Conservation (phyloP, 2,329 filamentous ascomycete species). For the Aspergillus puulaauensis region DNA sequence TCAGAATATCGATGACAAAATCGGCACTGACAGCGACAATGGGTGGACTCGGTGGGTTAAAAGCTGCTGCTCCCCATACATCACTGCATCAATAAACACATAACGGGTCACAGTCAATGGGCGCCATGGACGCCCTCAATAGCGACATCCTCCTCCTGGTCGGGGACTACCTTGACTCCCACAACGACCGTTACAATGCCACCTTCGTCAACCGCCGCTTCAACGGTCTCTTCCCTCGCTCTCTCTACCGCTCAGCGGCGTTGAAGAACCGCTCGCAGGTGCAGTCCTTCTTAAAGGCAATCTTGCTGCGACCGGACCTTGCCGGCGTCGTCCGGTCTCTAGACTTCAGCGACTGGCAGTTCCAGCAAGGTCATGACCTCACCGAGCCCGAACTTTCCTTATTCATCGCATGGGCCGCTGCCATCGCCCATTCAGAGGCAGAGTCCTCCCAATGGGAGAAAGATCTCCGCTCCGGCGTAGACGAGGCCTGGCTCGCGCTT, state of each 20-base stretch:
- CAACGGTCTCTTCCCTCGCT: conserved; percentile 26
- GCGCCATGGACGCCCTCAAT: conserved; percentile 15
- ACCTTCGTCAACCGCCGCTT: conserved; percentile 27
- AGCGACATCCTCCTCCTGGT: conserved; percentile 32
- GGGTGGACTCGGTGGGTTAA: too few species aligned
- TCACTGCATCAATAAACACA: too few species aligned
- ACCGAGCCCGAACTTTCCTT: conserved; percentile 12
- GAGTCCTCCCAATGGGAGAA: conserved; percentile 24
- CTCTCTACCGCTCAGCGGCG: conserved; percentile 21
- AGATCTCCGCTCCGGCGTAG: conserved; percentile 20
- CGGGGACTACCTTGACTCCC: conserved; percentile 27
- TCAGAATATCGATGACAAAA: background rate
- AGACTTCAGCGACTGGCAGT: conserved; percentile 24
- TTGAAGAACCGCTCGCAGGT: conserved; percentile 20
- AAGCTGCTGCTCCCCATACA: too few species aligned
- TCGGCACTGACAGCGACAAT: too few species aligned
- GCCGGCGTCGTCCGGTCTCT: conserved; percentile 23
- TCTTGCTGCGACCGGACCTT: conserved; percentile 23
- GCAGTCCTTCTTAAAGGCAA: conserved; percentile 22
- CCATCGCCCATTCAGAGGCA: conserved; percentile 17
- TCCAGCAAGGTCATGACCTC: background rate
- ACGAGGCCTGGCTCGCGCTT: conserved; percentile 30
- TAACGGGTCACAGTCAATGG: too few species aligned
- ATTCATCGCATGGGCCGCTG: conserved; percentile 7
- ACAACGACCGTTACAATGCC: conserved; percentile 26